Base-by-base conservation (phyloP, 768 basidiomycete genomes). In the Neoboletus brunneissimus region DNA sequence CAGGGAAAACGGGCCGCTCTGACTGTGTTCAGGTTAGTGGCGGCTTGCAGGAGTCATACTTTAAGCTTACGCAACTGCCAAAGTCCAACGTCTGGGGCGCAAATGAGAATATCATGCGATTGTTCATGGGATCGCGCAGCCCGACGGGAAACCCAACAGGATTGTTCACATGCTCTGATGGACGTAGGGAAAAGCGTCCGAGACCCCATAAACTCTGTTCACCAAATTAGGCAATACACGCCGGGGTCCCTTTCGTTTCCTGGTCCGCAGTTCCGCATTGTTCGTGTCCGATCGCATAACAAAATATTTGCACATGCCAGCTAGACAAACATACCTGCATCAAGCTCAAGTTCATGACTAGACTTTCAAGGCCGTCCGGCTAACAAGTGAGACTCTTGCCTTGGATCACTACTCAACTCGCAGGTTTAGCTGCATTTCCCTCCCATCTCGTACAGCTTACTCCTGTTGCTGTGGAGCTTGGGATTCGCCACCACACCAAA, bases 151-250 rank as follows among this genome's bases (percentile, higher is more conserved):
- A 29, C 29, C 29, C 31, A 31, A 31, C 11, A 31, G 1, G 31
- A 11, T 3, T 31, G 31, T 32, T 32, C 31, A 34, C 34, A 34
- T 15, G 15, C 34, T 34, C 0, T 34, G 34, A 34, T 34, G 34
- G 34, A 34, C 34, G 34, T 34, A 13, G 13, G 13, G 34, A 11
- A 34, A 15, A 13, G 15, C 15, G 7, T 29, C 16, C n/a, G 22
- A 31, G 60, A 59, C 62, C 61, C 61, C 64, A n/a, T 47, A 54
- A 63, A 65, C 52, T 63, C 57, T 57, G 64, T 64, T 64, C 40
- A 18, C 62, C 48, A 40, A 45, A 48, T 60, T 31, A 1, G 37
- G 47, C n/a, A 31, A 34, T 11, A 7, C 29, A 35, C 40, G n/a
- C 31, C 16, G 56, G 64, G 64, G 66, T 67, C 67, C 40, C 32